phyloP scores from a whole-genome alignment of 1,284 basidiomycete species.

The Ceratobasidium sp. region DNA sequence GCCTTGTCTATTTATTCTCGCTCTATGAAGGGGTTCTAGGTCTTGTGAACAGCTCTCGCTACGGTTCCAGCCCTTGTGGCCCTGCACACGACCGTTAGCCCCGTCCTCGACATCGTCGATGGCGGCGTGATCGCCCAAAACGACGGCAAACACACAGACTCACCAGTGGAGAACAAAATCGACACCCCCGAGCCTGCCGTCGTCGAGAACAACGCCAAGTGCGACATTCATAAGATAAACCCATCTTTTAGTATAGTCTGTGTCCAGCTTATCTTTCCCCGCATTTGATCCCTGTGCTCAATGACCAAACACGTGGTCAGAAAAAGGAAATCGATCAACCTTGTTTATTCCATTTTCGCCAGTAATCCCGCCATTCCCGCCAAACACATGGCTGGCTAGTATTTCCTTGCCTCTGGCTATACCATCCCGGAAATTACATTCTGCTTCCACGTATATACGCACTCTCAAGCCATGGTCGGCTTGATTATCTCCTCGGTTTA shows the following conservation, averaged over 20 bases:
- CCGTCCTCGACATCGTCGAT: background rate
- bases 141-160: background rate
- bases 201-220: background rate
- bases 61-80: background rate
- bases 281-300: constrained; percentile 13
- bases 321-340: constrained; percentile 36
- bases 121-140: background rate
- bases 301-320: constrained; percentile 26
- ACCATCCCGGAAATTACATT: no score
- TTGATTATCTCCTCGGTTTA: no score
- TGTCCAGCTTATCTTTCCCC: constrained; percentile 34
- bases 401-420: no score
- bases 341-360: constrained; percentile 24
- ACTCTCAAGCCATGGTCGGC: no score
- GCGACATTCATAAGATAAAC: background rate
- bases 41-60: background rate
- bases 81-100: constrained; percentile 1
- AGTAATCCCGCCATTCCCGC: constrained; percentile 32
- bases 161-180: background rate
- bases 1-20: background rate
- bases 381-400: background rate
- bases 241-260: constrained; percentile 39
- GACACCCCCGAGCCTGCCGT: background rate
- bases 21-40: background rate
- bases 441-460: no score